Evolutionary conservation across 1,284 basidiomycete species (phyloP).

Genomic region (Sanghuangporus weigelae): DNA sequence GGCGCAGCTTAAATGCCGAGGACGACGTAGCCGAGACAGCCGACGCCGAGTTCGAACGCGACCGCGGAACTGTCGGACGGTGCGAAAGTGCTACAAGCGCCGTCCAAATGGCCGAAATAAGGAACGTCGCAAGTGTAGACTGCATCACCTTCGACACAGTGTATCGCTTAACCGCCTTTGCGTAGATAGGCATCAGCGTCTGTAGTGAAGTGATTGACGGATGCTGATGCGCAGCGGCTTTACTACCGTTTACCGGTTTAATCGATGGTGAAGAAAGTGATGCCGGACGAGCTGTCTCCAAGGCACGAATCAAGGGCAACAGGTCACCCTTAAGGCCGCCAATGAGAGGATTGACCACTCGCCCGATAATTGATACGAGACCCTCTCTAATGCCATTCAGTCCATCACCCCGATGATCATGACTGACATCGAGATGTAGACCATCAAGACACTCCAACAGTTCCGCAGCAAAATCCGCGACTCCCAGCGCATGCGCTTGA

Average conservation of each 20-base stretch:
- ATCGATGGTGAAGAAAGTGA: constrained; percentile 24
- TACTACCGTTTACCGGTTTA: constrained; percentile 34
- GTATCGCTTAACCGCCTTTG: constrained; percentile 52
- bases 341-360: constrained; percentile 61
- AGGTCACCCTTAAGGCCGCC: constrained; percentile 56
- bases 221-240: constrained; percentile 40
- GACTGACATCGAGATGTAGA: constrained; percentile 52
- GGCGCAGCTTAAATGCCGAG: constrained; percentile 34
- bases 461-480: constrained; percentile 66
- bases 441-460: constrained; percentile 64
- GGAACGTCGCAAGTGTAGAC: constrained; percentile 54
- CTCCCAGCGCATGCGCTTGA: constrained; percentile 63
- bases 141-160: constrained; percentile 49
- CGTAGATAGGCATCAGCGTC: constrained; percentile 53
- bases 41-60: constrained; percentile 38
- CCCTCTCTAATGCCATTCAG: constrained; percentile 61
- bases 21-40: constrained; percentile 23
- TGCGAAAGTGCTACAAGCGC: constrained; percentile 63
- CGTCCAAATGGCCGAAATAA: constrained; percentile 69
- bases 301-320: constrained; percentile 50
- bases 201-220: constrained; percentile 56
- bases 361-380: constrained; percentile 57
- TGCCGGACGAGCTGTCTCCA: constrained; percentile 36
- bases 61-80: constrained; percentile 38
- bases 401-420: constrained; percentile 58